These are phyloP conservation scores for Clonostachys solani DNA, from an alignment of 2,329 filamentous ascomycete genomes.

Conservation along the genomic window DNA sequence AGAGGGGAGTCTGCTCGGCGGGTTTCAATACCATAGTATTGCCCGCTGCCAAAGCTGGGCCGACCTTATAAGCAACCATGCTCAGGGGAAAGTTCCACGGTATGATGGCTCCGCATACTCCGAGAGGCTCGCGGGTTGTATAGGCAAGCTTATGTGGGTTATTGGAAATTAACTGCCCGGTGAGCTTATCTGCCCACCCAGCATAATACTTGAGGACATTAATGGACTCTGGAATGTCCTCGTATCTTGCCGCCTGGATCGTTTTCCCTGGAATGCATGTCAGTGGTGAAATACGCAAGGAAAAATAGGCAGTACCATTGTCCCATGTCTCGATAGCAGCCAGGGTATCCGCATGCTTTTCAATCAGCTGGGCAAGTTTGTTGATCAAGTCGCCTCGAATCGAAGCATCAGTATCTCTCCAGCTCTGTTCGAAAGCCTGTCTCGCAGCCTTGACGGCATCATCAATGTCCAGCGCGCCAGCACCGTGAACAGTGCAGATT, in stretches of 20 bases:
- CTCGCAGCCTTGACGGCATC: constrained; percentile 36
- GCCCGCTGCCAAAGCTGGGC: constrained; percentile 41
- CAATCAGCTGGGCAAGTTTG: constrained; percentile 65
- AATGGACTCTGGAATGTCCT: constrained; percentile 44
- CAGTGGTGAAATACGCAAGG: too few species aligned
- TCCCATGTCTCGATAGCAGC: constrained; percentile 66
- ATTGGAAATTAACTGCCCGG: constrained; percentile 1
- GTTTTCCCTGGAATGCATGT: too few species aligned
- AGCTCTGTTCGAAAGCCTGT: constrained; percentile 62
- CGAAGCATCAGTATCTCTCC: constrained; percentile 59
- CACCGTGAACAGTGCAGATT: constrained; percentile 9
- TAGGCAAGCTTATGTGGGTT: background rate
- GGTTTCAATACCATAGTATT: constrained; percentile 48
- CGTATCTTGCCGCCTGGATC: constrained; percentile 44
- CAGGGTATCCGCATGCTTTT: constrained; percentile 47
- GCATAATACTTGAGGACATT: constrained; percentile 58
- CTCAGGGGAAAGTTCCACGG: constrained; percentile 52
- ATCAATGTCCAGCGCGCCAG: constrained; percentile 8
- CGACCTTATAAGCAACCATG: constrained; percentile 35
- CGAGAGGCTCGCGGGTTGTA: constrained; percentile 30
- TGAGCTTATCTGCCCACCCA: constrained; percentile 62
- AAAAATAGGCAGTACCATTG: too few species aligned
- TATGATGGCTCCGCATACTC: constrained; percentile 51
- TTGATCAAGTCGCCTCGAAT: constrained; percentile 63
- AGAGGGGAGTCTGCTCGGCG: constrained; percentile 49